Conservation (phyloP, 1,284 basidiomycete genomes). For the Pyrrhoderma noxium region DNA sequence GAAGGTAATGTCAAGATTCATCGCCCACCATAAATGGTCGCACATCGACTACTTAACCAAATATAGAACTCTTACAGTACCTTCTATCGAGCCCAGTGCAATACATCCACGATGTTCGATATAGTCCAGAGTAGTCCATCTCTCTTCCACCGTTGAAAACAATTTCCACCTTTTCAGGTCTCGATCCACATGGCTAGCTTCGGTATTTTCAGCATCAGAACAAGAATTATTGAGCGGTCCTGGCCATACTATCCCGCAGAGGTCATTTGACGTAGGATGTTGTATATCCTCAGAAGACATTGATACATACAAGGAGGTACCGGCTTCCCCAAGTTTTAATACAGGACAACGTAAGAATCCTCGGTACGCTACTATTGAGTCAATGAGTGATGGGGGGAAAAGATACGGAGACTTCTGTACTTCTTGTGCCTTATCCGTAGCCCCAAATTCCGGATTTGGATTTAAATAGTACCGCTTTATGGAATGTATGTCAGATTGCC, state of each 20-base stretch:
- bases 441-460: constrained; percentile 6
- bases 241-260: not conserved
- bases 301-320: constrained; percentile 52
- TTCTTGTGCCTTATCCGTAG: not conserved
- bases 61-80: constrained; percentile 9
- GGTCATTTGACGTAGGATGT: not conserved
- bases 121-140: constrained; percentile 14
- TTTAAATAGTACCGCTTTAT: constrained; percentile 36
- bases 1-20: too few relatives aligned
- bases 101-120: constrained; percentile 11
- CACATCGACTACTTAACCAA: too few relatives aligned
- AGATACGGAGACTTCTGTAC: constrained; percentile 27
- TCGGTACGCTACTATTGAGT: constrained; percentile 32
- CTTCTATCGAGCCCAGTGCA: constrained; percentile 11
- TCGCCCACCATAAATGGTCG: too few relatives aligned
- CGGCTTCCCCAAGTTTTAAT: constrained; percentile 42
- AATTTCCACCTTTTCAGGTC: too few relatives aligned
- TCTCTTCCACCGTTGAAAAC: not conserved
- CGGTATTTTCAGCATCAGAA: not conserved
- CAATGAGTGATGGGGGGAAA: constrained; percentile 35
- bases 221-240: not conserved
- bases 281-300: not conserved
- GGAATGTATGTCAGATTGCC: constrained; percentile 41
- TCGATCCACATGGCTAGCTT: too few relatives aligned
- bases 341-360: constrained; percentile 46